Evolutionary conservation across 768 basidiomycete genomes (phyloP).

Genomic region (Tulasnella sp.): DNA sequence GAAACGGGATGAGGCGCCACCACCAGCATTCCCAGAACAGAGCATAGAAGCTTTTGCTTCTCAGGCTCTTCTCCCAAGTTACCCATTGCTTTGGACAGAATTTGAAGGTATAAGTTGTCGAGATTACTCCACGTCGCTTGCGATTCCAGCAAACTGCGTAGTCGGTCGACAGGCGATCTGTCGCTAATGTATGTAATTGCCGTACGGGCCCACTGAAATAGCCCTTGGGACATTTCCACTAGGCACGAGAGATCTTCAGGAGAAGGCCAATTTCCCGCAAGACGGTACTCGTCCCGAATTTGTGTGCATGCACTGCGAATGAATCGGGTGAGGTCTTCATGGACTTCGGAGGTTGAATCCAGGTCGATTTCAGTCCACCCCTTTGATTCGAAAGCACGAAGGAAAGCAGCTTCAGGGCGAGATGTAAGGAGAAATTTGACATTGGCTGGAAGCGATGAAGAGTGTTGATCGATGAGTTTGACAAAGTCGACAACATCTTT

Average conservation of each 20-base stretch:
- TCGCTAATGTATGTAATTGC: too few species aligned
- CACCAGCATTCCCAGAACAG: too few species aligned
- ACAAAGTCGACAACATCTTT: neutral
- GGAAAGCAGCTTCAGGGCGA: neutral
- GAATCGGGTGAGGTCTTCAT: neutral
- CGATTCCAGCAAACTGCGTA: neutral
- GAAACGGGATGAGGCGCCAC: too few species aligned
- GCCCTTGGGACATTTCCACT: neutral
- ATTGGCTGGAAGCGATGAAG: neutral
- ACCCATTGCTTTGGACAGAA: too few species aligned
- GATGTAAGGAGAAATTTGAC: neutral
- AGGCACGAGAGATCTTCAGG: neutral
- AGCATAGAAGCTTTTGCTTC: too few species aligned
- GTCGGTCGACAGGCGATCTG: neutral
- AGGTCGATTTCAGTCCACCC: neutral
- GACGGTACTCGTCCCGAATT: neutral
- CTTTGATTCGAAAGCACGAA: neutral
- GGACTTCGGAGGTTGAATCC: neutral
- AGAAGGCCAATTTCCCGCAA: neutral
- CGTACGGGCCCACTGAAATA: neutral
- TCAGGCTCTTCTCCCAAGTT: too few species aligned
- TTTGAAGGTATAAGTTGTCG: neutral
- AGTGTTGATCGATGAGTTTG: neutral
- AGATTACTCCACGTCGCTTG: neutral
- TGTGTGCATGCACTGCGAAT: neutral